phyloP scores from a whole-genome alignment of 768 basidiomycete genomes.

The Collybia sordida region DNA sequence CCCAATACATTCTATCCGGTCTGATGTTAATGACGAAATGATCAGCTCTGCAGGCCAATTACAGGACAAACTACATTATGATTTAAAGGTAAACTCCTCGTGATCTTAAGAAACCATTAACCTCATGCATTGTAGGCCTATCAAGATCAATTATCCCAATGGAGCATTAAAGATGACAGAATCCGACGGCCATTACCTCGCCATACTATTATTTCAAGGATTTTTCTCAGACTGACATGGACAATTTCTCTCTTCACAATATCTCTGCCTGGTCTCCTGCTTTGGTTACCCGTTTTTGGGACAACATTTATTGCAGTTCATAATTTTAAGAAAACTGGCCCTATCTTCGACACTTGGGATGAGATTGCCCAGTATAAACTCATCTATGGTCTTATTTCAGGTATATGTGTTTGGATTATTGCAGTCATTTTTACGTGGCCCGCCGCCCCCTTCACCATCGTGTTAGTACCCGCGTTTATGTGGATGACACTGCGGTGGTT shows the following conservation, averaged over 20 bases:
- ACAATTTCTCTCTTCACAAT: slow-evolving; percentile 58
- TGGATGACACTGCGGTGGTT: slow-evolving; percentile 90
- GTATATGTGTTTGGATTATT: slow-evolving; percentile 62
- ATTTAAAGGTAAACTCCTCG: slow-evolving; percentile 54
- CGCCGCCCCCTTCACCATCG: slow-evolving; percentile 52
- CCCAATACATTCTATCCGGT: no score
- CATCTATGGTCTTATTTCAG: slow-evolving; percentile 76
- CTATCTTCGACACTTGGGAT: slow-evolving; percentile 84
- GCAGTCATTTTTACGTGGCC: slow-evolving; percentile 62
- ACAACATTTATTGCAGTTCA: slow-evolving; percentile 70
- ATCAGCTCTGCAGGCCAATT: slow-evolving; percentile 10
- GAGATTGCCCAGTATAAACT: slow-evolving; percentile 91
- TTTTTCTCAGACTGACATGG: slow-evolving; percentile 67
- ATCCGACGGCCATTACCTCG: slow-evolving; percentile 64
- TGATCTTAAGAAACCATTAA: background rate
- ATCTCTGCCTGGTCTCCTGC: slow-evolving; percentile 73
- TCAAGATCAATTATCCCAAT: slow-evolving; percentile 66
- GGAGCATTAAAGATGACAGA: slow-evolving; percentile 85
- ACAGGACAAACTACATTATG: slow-evolving; percentile 37
- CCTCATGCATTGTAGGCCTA: slow-evolving; percentile 47
- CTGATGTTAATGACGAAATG: slow-evolving; percentile 19
- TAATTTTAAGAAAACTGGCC: slow-evolving; percentile 79
- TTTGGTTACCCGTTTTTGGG: slow-evolving; percentile 80
- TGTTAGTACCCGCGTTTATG: slow-evolving; percentile 74
- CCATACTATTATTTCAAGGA: slow-evolving; percentile 56